Percentiles rank a stretch among this genome's conserved stretches.
These are phyloP conservation scores for Cucumis melo DNA, from an alignment of 306 rosid species.

Conservation along the genomic window DNA sequence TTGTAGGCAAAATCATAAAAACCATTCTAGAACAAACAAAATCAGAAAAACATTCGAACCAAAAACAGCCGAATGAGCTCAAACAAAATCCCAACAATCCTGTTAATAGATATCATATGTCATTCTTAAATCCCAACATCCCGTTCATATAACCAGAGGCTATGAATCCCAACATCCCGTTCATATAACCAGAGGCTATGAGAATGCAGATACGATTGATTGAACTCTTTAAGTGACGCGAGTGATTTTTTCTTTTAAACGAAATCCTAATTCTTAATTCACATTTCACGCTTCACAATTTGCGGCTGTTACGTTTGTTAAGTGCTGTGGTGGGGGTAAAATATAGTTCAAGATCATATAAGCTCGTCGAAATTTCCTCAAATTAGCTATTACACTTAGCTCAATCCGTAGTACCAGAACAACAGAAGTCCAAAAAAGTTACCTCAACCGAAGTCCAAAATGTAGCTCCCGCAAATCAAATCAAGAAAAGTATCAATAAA, in stretches of 20 bases:
- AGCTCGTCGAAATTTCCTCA: neutral
- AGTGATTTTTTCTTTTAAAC: no score
- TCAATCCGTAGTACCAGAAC: neutral
- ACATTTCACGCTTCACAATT: neutral
- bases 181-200: neutral
- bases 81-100: neutral
- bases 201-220: neutral
- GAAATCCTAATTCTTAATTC: neutral
- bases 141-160: neutral
- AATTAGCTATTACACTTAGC: neutral
- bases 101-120: no score
- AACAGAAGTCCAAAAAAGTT: neutral
- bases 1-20: neutral
- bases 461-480: neutral
- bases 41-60: neutral
- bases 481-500: neutral
- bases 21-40: neutral
- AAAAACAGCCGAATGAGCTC: neutral
- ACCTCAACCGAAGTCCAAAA: neutral
- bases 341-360: neutral
- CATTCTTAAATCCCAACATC: neutral
- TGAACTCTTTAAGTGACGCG: neutral
- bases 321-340: neutral
- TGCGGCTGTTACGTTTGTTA: neutral
- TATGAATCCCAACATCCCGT: neutral